phyloP scores from a whole-genome alignment of 441 rosid genomes.

The Euphorbia schlechtendalii region DNA sequence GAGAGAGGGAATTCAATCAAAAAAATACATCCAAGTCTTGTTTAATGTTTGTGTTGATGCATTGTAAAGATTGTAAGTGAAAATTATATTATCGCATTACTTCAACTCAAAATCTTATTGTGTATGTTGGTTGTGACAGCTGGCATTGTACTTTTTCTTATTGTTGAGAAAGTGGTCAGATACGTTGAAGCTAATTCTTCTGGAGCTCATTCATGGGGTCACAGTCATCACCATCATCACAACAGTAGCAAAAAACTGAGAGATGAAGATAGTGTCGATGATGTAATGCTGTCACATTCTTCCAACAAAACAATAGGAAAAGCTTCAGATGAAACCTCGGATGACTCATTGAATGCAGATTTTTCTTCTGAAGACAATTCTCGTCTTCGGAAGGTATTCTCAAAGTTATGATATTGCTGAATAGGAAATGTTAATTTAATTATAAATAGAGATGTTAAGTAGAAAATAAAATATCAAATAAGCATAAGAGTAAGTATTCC shows the following conservation, averaged over 20 bases:
- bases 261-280: conserved; percentile 37
- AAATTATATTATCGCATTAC: conserved; percentile 16
- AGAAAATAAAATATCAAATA: no score
- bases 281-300: conserved; percentile 23
- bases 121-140: conserved; percentile 44
- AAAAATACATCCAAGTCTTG: no score
- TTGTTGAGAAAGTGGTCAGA: conserved; percentile 92
- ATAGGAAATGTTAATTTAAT: no score
- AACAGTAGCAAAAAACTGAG: conserved; percentile 50
- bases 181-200: conserved; percentile 71
- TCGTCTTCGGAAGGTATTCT: conserved; percentile 61
- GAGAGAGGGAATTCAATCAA: no score
- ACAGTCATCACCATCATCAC: conserved; percentile 68
- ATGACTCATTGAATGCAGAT: conserved; percentile 30
- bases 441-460: no score
- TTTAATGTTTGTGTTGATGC: no score
- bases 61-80: background rate
- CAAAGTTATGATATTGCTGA: background rate
- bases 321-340: conserved; percentile 30
- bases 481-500: no score
- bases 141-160: conserved; percentile 89
- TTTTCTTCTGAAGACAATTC: conserved; percentile 26
- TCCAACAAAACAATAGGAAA: conserved; percentile 28
- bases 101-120: conserved; percentile 23
- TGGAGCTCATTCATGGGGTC: conserved; percentile 49